These are phyloP conservation scores for Rhodotorula glutinis DNA, from an alignment of 1,284 basidiomycete genomes.

Conservation along the genomic window DNA sequence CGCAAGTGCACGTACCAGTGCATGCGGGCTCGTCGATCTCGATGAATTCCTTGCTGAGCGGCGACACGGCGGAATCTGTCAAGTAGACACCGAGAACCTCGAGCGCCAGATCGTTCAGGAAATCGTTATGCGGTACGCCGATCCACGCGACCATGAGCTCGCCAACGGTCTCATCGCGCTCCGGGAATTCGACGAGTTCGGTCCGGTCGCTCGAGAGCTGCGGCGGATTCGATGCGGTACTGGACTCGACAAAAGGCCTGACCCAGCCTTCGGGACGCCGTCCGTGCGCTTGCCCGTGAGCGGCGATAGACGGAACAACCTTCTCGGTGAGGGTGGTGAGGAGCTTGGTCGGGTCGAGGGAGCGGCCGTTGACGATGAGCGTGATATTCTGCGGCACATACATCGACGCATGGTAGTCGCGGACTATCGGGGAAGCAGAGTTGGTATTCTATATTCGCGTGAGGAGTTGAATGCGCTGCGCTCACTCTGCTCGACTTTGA, in stretches of 20 bases:
- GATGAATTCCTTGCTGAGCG: constrained; percentile 87
- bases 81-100: constrained; percentile 85
- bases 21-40: constrained; percentile 89
- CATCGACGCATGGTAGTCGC: constrained; percentile 82
- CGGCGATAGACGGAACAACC: constrained; percentile 75
- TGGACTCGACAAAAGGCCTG: constrained; percentile 88
- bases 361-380: constrained; percentile 60
- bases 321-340: constrained; percentile 73
- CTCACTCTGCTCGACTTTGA: constrained; percentile 86
- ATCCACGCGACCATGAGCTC: constrained; percentile 78
- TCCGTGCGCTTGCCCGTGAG: constrained; percentile 67
- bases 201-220: constrained; percentile 47
- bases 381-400: constrained; percentile 94
- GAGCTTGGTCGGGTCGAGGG: constrained; percentile 50
- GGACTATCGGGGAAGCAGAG: constrained; percentile 56
- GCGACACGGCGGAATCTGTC: constrained; percentile 81
- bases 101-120: constrained; percentile 76
- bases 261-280: constrained; percentile 74
- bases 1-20: constrained; percentile 58
- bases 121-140: constrained; percentile 66
- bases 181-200: constrained; percentile 89
- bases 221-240: constrained; percentile 34
- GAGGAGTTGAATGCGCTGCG: background rate
- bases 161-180: constrained; percentile 88
- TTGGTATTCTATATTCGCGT: background rate